Evolutionary conservation across 805 yeast species (phyloP), one percentile per base, ranked within the genome.

Genomic region (Teunomyces cretensis): DNA sequence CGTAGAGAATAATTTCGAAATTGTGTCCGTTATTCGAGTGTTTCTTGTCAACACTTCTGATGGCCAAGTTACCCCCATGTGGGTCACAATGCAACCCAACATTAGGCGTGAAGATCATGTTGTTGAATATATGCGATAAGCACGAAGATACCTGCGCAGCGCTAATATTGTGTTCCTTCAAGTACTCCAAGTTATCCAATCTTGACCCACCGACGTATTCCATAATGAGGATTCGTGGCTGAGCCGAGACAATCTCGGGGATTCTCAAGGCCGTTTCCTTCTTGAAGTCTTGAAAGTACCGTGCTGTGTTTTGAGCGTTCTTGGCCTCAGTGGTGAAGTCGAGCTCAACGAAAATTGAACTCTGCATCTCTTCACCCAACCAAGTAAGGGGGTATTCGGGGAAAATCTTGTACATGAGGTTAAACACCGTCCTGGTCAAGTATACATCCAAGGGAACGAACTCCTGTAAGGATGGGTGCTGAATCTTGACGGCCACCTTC

Each of bases 61-160:
- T 88, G 0, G 98, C 97, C 47, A 94, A 70, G 58, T 94, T 94
- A 0, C 99, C 99, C 9, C 96, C 96, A 62, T 94, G 99, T 1
- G 99, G 99, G 62, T 94, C 99, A 68, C 99, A 94, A 62, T 94
- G 99, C 35, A 94, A 79, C 0, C 92, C 88, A 16, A 89, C 96
- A 22, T 82, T 84, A 0, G 97, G 96, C 2, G 95, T 85, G 70
- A 94, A 94, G 33, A 94, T 89, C 99, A 94, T 94, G 58, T 82
- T 84, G 69, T 92, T 88, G 72, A 94, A 94, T 24, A 89, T 83
- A 55, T 92, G 96, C 0, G 97, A 82, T 31, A 94, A 72, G 61
- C 97, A 92, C 6, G 84, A 69, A 2, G 95, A 84, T 7, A 94
- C 96, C 50, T 87, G 86, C 0, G 84, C 78, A 17, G 95, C 71